Conservation (phyloP, 768 basidiomycete genomes). For the Hericium rajendrae region DNA sequence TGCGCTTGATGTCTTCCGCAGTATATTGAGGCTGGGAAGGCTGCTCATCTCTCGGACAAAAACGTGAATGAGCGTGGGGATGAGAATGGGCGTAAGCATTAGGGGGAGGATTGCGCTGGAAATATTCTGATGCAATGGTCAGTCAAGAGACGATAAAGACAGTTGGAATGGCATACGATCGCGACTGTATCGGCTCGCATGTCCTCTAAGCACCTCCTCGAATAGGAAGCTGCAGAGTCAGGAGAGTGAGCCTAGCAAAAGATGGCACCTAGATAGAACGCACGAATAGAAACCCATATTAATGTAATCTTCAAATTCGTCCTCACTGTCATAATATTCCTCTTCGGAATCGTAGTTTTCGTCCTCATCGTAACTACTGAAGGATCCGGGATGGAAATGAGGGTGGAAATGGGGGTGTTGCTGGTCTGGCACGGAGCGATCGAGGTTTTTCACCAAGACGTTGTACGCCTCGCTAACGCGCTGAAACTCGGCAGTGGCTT, state of each 20-base stretch:
- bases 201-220: constrained; percentile 23
- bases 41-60: too few species aligned
- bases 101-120: background rate
- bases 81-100: too few species aligned
- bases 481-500: constrained; percentile 65
- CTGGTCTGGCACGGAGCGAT: constrained; percentile 24
- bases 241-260: too few species aligned
- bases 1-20: constrained; percentile 37
- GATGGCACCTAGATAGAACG: constrained; percentile 4
- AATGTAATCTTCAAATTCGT: constrained; percentile 19
- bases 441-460: constrained; percentile 45
- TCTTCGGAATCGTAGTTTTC: constrained; percentile 30
- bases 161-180: background rate
- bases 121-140: background rate
- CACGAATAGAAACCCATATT: constrained; percentile 39
- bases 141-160: background rate
- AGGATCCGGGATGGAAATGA: background rate
- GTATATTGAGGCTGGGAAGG: background rate
- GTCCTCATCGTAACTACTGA: constrained; percentile 16
- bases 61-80: too few species aligned
- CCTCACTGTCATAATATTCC: constrained; percentile 28
- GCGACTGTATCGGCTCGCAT: background rate
- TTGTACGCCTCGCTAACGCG: constrained; percentile 60
- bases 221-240: constrained; percentile 33
- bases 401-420: constrained; percentile 12